Evolutionary conservation across 2,329 filamentous ascomycete genomes (phyloP), one percentile per base, ranked within the genome.

Genomic region (Fusarium virguliforme): DNA sequence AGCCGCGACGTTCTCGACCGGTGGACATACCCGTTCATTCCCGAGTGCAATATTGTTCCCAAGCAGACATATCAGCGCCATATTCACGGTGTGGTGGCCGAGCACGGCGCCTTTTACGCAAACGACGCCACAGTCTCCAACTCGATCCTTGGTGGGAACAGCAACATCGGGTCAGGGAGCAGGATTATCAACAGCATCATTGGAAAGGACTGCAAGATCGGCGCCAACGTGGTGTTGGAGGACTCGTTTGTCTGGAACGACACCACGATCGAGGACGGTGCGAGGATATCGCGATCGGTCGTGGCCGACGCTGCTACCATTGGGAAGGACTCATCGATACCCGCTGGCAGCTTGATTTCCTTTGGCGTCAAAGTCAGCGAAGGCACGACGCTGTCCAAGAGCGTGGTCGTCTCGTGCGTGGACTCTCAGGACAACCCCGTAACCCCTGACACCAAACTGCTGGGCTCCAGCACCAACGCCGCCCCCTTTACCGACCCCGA

Each of bases 191-290:
- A 92, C 80, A 95, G 92, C 75, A 89, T 96, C 51, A 90, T 99
- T 65, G 96, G 96, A 34, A 89, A 92, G 67, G 88, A 92, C 72
- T 98, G 95, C 81, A 90, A 90, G 71, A 96, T 99, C 73, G 96
- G 96, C 7, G 91, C 89, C 73, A 93, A 96, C 71, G 95, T 96
- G 30, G 88, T 85, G 38, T 89, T 99, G 67, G 87, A 92, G 53
- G 88, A 94, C 73, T 92, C 93, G 24, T 95, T 94, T 75, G 89
- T 99, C 70, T 98, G 95, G 95, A 94, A 98, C 74, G 89, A 94
- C 74, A 90, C 90, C 0, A 88, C 87, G 6, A 89, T 99, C 72
- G 92, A 90, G 1, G 94, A 98, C 76, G 91, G 90, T 22, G 86
- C 91, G 15, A 87, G 87, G 26, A 84, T 99, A 53, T 86, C 87